Conservation (phyloP, 768 basidiomycete genomes). For the Leccinum ochraceum region DNA sequence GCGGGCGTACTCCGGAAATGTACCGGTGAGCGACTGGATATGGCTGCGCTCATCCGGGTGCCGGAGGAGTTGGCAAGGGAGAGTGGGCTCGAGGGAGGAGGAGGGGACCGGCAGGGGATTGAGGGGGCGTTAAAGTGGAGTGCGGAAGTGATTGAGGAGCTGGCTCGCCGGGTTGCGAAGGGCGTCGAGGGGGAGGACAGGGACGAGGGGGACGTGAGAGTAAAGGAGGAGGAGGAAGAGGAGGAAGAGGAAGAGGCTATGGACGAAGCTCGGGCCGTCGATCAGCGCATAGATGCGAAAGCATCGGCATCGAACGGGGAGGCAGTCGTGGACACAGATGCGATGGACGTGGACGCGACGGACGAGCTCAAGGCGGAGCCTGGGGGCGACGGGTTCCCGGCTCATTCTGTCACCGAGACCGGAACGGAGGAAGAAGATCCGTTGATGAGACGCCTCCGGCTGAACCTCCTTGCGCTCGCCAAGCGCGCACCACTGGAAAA, state of each 20-base stretch:
- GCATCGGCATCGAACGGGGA: too few species aligned
- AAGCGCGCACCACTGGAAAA: conserved; percentile 76
- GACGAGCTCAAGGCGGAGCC: conserved; percentile 11
- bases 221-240: conserved; percentile 13
- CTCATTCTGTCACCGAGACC: background rate
- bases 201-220: background rate
- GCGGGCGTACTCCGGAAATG: conserved; percentile 7
- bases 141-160: conserved; percentile 49
- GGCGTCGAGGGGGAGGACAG: background rate
- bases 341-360: conserved; percentile 16
- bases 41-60: conserved; percentile 41
- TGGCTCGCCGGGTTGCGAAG: conserved; percentile 21
- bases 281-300: background rate
- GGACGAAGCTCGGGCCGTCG: conserved; percentile 1
- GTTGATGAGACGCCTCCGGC: conserved; percentile 54
- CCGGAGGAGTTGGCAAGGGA: conserved; percentile 42
- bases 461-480: conserved; percentile 76
- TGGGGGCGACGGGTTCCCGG: background rate
- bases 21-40: conserved; percentile 36
- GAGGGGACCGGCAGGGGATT: conserved; percentile 33
- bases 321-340: background rate
- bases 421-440: conserved; percentile 50
- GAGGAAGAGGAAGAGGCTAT: conserved; percentile 14
- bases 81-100: conserved; percentile 33
- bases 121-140: conserved; percentile 54